Evolutionary conservation across 768 basidiomycete species (phyloP), one percentile per base, ranked within the genome.

Genomic region (Kwoniella pini): DNA sequence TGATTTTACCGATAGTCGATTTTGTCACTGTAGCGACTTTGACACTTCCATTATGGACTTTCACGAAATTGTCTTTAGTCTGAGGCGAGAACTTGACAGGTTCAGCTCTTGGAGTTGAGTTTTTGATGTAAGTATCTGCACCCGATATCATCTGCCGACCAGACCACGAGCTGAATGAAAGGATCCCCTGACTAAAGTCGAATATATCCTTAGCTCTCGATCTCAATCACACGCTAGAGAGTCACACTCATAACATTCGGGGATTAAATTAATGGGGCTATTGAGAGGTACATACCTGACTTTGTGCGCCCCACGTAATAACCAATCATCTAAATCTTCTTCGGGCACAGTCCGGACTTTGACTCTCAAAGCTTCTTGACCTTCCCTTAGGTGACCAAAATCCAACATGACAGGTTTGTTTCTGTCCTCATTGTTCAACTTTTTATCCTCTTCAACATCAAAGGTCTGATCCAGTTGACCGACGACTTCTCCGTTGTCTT

Each of bases 401-500:
- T 89, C 87, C 57, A 90, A 84, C 50, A 90, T 76, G n/a, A 91
- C 88, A 0, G 87, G 84, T 43, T 64, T 65, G 19, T 64, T 46
- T 55, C 69, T 67, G 40, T 45, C 54, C 17, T 65, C 67, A 55
- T 80, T 76, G 31, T 81, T 72, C 42, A 90, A 80, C n/a, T 74
- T 69, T 1, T 83, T 81, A 65, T 87, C 87, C 70, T 88, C 88
- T 22, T 80, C 79, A 21, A 88, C 81, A 38, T 78, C 74, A 60
- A 88, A 80, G 53, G 80, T 74, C 46, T 85, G 81, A 57, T 87
- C 87, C 9, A 90, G 80, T 70, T 86, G 84, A 0, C 87, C 88
- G 13, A 90, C 81, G 11, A 90, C 81, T 63, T 88, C 85, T 1
- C 88, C 88, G 44, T 82, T 86, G 40, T 84, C 82, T 72, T 90